Evolutionary conservation across 495 filamentous ascomycete species (phyloP), one percentile per base, ranked within the genome.

Genomic region (Immersiella caudata): DNA sequence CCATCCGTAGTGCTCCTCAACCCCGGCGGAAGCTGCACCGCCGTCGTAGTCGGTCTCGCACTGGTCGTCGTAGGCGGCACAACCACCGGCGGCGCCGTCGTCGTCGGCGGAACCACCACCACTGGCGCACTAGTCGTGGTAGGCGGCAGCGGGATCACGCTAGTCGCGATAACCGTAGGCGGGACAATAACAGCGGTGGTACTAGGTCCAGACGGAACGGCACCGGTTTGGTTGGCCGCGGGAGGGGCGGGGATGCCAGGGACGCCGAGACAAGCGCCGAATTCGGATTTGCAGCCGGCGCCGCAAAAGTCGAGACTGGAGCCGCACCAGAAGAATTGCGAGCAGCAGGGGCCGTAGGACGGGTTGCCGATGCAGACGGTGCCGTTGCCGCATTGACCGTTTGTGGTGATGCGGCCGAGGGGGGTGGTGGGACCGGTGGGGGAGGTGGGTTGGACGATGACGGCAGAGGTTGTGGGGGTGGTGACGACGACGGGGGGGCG

Each of bases 251-350:
- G 67, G 2, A 58, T 12, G 6, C 68, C 66, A 4, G 68, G 59
- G 0, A 63, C 40, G 49, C 68, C 67, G 1, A 70, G 69, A 40
- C 81, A 83, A 5, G 68, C 68, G 24, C 81, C 81, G 52, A 78
- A 83, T 21, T 70, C 66, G 21, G 71, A 60, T 70, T 84, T 81
- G 60, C 86, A 88, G 0, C 84, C 84, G 18, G 74, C 74, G 24
- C 81, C 83, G 70, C 86, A 88, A 65, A 81, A 87, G 25, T 76
- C 77, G 7, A 70, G 64, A 8, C 79, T 77, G 22, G 79, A 75
- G 24, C 85, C 86, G 68, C 84, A 86, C 72, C 78, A 87, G 49
- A 82, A 82, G 75, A 80, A 78, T 49, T 80, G 75, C 49, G 74
- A 78, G 69, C 79, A 84, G 74, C 81, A 84, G 24, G 50, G 67